A percentile compares a stretch with the other conserved stretches of the same genome.
Conservation (phyloP, 2,329 filamentous ascomycete species). For the Colletotrichum trifolii region DNA sequence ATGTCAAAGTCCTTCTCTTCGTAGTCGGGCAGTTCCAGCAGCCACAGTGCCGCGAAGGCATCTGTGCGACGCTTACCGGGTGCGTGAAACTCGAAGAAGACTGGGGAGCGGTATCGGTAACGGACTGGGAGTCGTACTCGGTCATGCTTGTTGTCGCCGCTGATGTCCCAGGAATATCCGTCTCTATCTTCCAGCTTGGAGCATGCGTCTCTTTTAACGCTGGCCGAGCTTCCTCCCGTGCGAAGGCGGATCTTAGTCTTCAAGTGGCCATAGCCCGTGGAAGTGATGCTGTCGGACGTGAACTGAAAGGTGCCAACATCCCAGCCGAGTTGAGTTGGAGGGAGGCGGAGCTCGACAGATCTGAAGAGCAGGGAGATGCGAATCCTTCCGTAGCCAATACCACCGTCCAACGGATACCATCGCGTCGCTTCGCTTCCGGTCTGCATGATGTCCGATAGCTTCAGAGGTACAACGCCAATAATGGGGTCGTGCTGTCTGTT, state of each 20-base stretch:
- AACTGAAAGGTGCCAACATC: conserved; percentile 97
- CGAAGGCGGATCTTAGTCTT: conserved; percentile 83
- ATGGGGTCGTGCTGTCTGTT: conserved; percentile 95
- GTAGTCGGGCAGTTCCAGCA: conserved; percentile 85
- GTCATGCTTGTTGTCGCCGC: conserved; percentile 50
- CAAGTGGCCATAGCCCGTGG: conserved; percentile 69
- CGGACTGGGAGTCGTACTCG: conserved; percentile 85
- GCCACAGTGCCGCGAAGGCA: conserved; percentile 85
- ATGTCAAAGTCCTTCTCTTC: conserved; percentile 82
- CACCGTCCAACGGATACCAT: conserved; percentile 97
- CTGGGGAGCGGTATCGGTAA: conserved; percentile 87
- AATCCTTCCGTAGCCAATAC: conserved; percentile 89
- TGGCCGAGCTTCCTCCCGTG: conserved; percentile 85
- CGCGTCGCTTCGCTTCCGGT: conserved; percentile 86
- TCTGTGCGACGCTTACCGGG: conserved; percentile 76
- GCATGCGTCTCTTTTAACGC: conserved; percentile 73
- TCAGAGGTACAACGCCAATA: conserved; percentile 89
- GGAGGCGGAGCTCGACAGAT: conserved; percentile 85
- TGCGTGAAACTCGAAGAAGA: conserved; percentile 87
- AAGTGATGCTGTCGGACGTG: conserved; percentile 74
- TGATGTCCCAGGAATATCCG: conserved; percentile 61
- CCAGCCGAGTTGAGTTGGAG: conserved; percentile 89
- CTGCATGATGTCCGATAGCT: conserved; percentile 87
- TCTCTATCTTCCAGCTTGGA: conserved; percentile 67
- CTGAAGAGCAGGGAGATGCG: conserved; percentile 92